A percentile compares a stretch with the other conserved stretches of the same genome.
Evolutionary conservation across 108 stramenopile genomes (phyloP).

Genomic region (Skeletonema potamos): DNA sequence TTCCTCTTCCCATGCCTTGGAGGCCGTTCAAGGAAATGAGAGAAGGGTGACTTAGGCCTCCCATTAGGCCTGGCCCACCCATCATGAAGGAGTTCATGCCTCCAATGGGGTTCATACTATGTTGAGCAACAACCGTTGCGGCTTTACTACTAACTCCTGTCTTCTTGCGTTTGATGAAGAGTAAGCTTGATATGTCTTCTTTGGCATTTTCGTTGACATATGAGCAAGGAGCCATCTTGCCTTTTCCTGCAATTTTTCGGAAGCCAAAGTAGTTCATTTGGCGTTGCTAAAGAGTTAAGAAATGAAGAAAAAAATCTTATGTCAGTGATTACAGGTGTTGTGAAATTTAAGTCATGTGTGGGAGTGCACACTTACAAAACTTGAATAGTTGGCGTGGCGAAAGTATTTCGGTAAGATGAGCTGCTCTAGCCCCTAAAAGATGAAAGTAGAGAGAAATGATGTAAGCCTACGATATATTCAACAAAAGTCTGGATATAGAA

Average conservation of each 20-base stretch:
- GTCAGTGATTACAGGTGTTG: background rate
- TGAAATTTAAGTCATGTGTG: background rate
- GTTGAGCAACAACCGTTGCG: conserved; percentile 34
- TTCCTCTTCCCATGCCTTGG: conserved; percentile 3
- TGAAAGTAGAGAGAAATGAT: background rate
- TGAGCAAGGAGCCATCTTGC: conserved; percentile 92
- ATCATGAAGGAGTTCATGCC: conserved; percentile 15
- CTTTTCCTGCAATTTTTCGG: conserved; percentile 90
- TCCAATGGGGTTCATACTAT: conserved; percentile 14
- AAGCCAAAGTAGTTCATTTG: conserved; percentile 94
- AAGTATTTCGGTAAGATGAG: conserved; percentile 88
- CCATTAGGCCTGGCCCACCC: background rate
- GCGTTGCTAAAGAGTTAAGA: conserved; percentile 45
- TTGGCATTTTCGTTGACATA: conserved; percentile 90
- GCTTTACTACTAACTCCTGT: conserved; percentile 29
- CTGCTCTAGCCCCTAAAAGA: conserved; percentile 64
- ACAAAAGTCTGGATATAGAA: too few relatives aligned
- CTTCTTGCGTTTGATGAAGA: conserved; percentile 75
- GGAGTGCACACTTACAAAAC: conserved; percentile 46
- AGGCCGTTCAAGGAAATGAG: conserved; percentile 6
- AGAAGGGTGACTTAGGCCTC: background rate
- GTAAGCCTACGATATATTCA: too few relatives aligned
- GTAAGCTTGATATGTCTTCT: conserved; percentile 78
- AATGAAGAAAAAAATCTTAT: background rate
- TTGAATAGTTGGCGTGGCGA: conserved; percentile 89